Evolutionary conservation across 306 rosid genomes (phyloP), one percentile per base, ranked within the genome.

Genomic region (Pterocarpus macrocarpus): DNA sequence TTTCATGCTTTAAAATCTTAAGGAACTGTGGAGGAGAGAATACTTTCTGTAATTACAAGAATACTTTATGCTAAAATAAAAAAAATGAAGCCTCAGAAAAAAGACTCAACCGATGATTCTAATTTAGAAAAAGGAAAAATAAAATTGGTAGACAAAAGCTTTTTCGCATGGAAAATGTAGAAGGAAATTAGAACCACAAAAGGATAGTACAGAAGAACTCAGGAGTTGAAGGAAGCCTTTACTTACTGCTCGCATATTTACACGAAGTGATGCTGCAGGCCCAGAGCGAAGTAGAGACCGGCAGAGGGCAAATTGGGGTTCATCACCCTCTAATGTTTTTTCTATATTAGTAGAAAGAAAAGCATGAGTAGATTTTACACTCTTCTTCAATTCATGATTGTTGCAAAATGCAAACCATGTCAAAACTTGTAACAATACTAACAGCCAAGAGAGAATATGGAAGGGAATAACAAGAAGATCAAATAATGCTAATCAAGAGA

Each of bases 231-330:
- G 45, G 67, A 75, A 62, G 64, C 49, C 36, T 68, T 83, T 65
- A 78, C 97, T 85, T 86, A 90, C 99, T 13, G 98, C 99, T 67
- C 94, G 87, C 43, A 95, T 95, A 75, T 91, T 91, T 73, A 90
- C 65, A 16, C 94, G 97, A 80, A 93, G 94, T 16, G 99, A 90
- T 17, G 93, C 92, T 79, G 98, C 99, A 65, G 97, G 97, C 58
- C 97, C 99, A 2, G 94, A 89, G 70, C 97, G 99, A 53, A 90
- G 91, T 32, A 91, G 85, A 72, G 97, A 90, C 77, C 97, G 90
- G 82, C 97, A 95, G 38, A 87, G 12, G 81, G 76, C 82, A 81
- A 83, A 95, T 77, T 86, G 92, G 35, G 97, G 99, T 39, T 88
- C 76, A 43, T 87, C 88, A 69, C 59, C 87, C 79, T 89, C 97